Conservation (phyloP, 495 filamentous ascomycete genomes). For the Evansstolkia leycettana region DNA sequence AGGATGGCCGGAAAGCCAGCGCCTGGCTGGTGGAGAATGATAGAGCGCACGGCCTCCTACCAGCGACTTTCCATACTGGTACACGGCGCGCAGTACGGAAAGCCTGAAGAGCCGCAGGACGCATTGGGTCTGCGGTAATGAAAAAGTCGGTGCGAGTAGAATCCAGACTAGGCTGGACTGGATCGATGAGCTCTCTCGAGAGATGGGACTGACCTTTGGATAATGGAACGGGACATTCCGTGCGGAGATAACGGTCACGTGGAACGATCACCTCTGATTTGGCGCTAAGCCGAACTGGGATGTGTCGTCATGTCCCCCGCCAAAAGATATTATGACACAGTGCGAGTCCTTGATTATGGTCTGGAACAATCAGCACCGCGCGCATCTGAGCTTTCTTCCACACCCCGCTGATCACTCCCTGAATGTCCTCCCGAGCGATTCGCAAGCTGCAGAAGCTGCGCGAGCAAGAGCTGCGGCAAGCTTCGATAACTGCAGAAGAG, state of each 20-base stretch:
- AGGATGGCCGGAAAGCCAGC: slow-evolving; percentile 29
- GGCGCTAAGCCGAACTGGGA: no score
- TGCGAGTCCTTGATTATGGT: neutral
- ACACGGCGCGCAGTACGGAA: slow-evolving; percentile 49
- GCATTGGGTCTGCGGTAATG: slow-evolving; percentile 34
- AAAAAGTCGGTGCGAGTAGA: neutral
- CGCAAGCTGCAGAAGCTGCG: slow-evolving; percentile 59
- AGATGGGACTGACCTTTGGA: slow-evolving; percentile 2
- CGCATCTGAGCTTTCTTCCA: no score
- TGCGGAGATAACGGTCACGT: neutral
- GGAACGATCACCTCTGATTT: no score
- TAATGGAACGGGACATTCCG: neutral
- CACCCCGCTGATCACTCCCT: no score
- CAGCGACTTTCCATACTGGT: slow-evolving; percentile 38
- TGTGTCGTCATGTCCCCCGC: neutral
- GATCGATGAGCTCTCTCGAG: neutral
- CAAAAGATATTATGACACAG: slow-evolving; percentile 5
- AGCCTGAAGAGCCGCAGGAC: slow-evolving; percentile 49
- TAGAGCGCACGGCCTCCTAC: slow-evolving; percentile 30
- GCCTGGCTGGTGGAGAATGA: slow-evolving; percentile 34
- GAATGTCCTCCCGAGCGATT: slow-evolving; percentile 72
- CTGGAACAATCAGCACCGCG: no score
- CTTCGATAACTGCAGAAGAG: slow-evolving; percentile 20
- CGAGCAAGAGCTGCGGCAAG: slow-evolving; percentile 49
- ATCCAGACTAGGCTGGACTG: slow-evolving; percentile 7